Percentiles rank a stretch among this genome's conserved stretches.
Evolutionary conservation across 1,139 yeast species (phyloP).

Genomic region (Blastobotrys arbuscula): DNA sequence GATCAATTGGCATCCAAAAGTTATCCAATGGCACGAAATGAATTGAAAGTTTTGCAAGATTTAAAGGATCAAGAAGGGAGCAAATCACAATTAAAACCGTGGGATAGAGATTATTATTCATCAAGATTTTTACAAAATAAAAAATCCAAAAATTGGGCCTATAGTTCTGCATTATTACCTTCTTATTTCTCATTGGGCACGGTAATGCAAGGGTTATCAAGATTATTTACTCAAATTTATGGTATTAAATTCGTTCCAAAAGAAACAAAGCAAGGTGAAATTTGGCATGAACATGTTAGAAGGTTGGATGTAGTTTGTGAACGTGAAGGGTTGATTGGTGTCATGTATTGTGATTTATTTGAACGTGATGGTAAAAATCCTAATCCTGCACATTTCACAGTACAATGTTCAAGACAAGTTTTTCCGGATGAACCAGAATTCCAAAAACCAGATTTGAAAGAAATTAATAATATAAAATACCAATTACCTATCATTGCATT

Average conservation of each 20-base stretch:
- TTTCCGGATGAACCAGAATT: conserved; percentile 45
- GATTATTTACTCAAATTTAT: conserved; percentile 63
- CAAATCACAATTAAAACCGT: conserved; percentile 51
- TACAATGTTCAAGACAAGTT: conserved; percentile 82
- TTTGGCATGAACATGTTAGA: conserved; percentile 88
- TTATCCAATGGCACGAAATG: conserved; percentile 53
- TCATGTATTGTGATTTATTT: conserved; percentile 63
- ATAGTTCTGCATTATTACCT: conserved; percentile 23
- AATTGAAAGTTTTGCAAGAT: conserved; percentile 38
- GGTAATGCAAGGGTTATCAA: conserved; percentile 75
- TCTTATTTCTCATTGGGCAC: conserved; percentile 77
- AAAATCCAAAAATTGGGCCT: conserved; percentile 23
- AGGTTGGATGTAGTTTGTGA: conserved; percentile 67
- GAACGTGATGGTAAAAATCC: conserved; percentile 55
- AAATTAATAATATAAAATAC: conserved; percentile 39
- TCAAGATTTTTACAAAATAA: conserved; percentile 34
- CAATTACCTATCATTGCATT: conserved; percentile 89
- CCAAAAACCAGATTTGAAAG: conserved; percentile 7
- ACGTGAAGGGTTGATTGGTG: conserved; percentile 53
- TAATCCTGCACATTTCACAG: conserved; percentile 92
- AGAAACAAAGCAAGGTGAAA: conserved; percentile 63
- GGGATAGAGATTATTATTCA: conserved; percentile 84
- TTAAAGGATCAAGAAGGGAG: conserved; percentile 34
- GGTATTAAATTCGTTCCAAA: conserved; percentile 72
- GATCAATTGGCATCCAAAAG: conserved; percentile 50